phyloP scores from a whole-genome alignment of 164 flowering plant species.

The Annona cherimola region DNA sequence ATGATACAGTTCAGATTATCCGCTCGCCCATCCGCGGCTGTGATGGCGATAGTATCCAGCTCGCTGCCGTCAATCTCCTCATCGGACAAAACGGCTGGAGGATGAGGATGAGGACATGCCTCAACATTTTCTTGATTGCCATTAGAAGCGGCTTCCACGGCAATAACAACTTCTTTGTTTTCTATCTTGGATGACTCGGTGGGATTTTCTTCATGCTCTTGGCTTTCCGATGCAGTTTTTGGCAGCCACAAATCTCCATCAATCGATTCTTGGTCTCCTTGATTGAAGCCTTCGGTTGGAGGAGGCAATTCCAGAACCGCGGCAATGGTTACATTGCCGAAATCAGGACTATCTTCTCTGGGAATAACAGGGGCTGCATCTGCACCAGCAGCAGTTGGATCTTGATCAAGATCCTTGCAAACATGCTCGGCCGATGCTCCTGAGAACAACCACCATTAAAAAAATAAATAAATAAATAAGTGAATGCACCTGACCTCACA shows the following conservation, averaged over 20 bases:
- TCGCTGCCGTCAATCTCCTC: background rate
- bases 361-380: background rate
- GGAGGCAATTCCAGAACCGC: background rate
- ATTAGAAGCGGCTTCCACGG: background rate
- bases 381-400: conserved; percentile 4
- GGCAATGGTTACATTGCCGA: background rate
- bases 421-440: background rate
- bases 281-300: background rate
- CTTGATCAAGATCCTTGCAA: background rate
- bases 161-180: background rate
- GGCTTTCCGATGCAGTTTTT: background rate
- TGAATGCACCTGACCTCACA: too few species aligned
- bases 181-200: background rate
- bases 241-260: background rate
- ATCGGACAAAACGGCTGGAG: background rate
- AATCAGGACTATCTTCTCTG: background rate
- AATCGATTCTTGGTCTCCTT: background rate
- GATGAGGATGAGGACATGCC: background rate
- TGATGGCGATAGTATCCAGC: background rate
- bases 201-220: background rate
- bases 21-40: too few species aligned
- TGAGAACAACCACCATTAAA: background rate
- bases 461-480: too few species aligned
- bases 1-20: too few species aligned
- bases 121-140: background rate